phyloP scores from a whole-genome alignment of 2,329 filamentous ascomycete species.

The Trichophyton equinum region DNA sequence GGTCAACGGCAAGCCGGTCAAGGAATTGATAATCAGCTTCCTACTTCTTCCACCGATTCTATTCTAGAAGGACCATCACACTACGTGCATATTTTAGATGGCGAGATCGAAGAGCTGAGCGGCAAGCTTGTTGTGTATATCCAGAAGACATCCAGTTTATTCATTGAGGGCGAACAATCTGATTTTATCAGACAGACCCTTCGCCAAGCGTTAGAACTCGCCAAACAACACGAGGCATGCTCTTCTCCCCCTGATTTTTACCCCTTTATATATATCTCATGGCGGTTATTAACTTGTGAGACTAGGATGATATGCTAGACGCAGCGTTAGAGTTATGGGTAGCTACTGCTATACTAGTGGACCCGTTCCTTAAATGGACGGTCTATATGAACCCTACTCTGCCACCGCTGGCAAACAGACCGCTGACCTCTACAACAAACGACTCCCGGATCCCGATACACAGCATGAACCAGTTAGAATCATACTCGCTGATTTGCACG shows the following conservation, averaged over 20 bases:
- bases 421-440: constrained; percentile 27
- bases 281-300: background rate
- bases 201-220: constrained; percentile 27
- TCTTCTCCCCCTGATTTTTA: background rate
- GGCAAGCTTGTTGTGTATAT: constrained; percentile 44
- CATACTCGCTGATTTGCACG: constrained; percentile 39
- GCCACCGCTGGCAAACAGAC: constrained; percentile 25
- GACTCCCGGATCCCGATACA: constrained; percentile 31
- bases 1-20: constrained; percentile 27
- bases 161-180: constrained; percentile 39
- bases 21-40: constrained; percentile 30
- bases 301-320: constrained; percentile 36
- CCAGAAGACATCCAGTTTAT: constrained; percentile 35
- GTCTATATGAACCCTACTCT: constrained; percentile 37
- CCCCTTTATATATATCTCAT: background rate
- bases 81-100: constrained; percentile 38
- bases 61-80: constrained; percentile 23
- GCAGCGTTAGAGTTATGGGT: constrained; percentile 46
- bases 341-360: constrained; percentile 43
- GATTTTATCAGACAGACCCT: constrained; percentile 41
- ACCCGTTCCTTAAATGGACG: constrained; percentile 37
- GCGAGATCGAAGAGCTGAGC: constrained; percentile 38
- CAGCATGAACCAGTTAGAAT: constrained; percentile 29
- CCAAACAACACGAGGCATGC: constrained; percentile 27
- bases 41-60: constrained; percentile 22